Conservation (phyloP, 2,329 filamentous ascomycete genomes). For the Calonectria pseudoreteaudii region DNA sequence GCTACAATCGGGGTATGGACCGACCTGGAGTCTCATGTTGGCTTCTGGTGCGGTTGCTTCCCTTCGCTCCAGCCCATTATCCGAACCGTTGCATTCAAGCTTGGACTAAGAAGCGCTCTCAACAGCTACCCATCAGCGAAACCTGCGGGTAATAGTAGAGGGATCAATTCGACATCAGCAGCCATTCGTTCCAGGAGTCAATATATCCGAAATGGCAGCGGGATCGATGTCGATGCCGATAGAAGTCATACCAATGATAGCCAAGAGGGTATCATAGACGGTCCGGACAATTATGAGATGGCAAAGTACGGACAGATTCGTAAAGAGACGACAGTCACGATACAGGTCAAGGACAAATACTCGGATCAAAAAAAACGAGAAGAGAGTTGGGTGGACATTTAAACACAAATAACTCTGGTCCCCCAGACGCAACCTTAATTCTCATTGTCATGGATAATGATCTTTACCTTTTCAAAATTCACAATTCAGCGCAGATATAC, state of each 20-base stretch:
- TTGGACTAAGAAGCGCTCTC: conserved; percentile 21
- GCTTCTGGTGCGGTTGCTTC: conserved; percentile 57
- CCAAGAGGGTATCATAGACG: neutral
- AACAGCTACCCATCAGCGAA: conserved; percentile 17
- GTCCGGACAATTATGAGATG: conserved; percentile 5
- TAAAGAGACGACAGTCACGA: conserved; percentile 17
- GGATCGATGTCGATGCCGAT: conserved; percentile 15
- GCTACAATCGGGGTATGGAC: conserved; percentile 52
- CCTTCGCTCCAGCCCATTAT: conserved; percentile 54
- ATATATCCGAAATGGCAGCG: conserved; percentile 17
- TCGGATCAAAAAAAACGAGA: conserved; percentile 1
- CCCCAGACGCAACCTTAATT: neutral
- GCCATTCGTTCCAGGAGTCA: conserved; percentile 2
- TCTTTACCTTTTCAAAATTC: neutral
- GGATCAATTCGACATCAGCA: conserved; percentile 6
- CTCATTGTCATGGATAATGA: neutral
- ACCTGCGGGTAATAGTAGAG: conserved; percentile 5
- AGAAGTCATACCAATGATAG: neutral
- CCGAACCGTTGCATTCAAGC: conserved; percentile 38
- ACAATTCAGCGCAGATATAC: too few relatives aligned
- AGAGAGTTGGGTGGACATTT: conserved; percentile 14
- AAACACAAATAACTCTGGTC: neutral
- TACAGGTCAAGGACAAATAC: neutral
- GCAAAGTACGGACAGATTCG: conserved; percentile 10
- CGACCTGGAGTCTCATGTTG: conserved; percentile 55